Evolutionary conservation across 116 monocot genomes (phyloP), one percentile per base, ranked within the genome.

Genomic region (Zostera marina): DNA sequence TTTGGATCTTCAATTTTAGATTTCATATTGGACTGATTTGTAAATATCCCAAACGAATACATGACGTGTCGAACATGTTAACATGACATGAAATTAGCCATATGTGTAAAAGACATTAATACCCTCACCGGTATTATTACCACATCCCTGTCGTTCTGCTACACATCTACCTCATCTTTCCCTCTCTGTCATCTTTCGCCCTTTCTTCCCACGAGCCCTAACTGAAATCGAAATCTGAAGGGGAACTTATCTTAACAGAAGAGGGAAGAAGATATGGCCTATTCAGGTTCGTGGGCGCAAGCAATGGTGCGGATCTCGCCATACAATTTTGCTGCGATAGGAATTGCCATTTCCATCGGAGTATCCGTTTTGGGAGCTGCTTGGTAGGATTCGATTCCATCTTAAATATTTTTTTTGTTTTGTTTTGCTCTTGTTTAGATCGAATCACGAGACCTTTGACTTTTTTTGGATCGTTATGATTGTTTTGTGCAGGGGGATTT

Each of bases 331-430:
- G 62, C 90, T 7, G 65, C 86, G 51, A 74, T 98, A 24, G 96
- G 96, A n/a, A 90, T 98, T 68, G 83, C 96, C 59, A 77, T 98
- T 65, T 84, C 96, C 52, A 98, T 98, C 39, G 96, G 85, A 8
- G 79, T 90, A 23, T 98, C 90, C 40, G 85, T 98, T 14, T 86
- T 98, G 24, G 96, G 96, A 12, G 96, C 96, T 5, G 96, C 96
- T 47, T 98, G 96, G 96, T 89, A 70, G 42, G 56, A 4, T 42
- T 11, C 22, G 13, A 66, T 56, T 42, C 14, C 5, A 8, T 54
- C 6, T 55, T 13, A 32, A 32, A 3, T 3, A 32, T 32, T 32
- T 32, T 32, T 32, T 32, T 21, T 32, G 2, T 32, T 21, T 67
- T 15, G 32, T 47, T 25, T 60, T 1, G 3, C 17, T 22, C 51